These are phyloP conservation scores for Gelatoporia subvermispora DNA, from an alignment of 768 basidiomycete genomes.

Conservation along the genomic window DNA sequence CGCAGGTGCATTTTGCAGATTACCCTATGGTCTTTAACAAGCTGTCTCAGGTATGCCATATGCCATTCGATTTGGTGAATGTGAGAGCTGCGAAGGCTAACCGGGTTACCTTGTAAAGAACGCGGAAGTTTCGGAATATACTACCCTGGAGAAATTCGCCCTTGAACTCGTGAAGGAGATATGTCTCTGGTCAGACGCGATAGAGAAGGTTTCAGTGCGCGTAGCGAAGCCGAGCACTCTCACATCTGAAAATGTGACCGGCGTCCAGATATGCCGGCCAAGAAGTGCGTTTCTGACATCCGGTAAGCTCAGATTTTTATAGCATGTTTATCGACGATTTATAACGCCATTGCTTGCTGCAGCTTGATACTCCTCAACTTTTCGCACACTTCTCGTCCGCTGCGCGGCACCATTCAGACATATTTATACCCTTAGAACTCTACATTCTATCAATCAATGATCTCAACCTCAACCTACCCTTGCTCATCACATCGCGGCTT, in stretches of 20 bases:
- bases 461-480: no score
- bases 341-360: no score
- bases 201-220: constrained; percentile 43
- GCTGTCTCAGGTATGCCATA: constrained; percentile 21
- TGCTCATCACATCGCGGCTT: no score
- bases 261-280: constrained; percentile 52
- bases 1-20: constrained; percentile 24
- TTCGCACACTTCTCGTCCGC: no score
- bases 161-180: constrained; percentile 39
- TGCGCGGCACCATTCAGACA: no score
- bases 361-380: no score
- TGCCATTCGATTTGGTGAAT: not conserved
- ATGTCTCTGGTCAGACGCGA: constrained; percentile 25
- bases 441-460: no score
- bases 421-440: no score
- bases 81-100: no score
- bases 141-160: constrained; percentile 60
- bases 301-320: no score
- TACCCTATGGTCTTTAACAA: constrained; percentile 33
- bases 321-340: no score
- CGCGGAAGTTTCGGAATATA: constrained; percentile 44
- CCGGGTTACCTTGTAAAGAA: constrained; percentile 26
- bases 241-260: constrained; percentile 57
- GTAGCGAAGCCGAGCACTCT: constrained; percentile 71
- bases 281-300: constrained; percentile 3